A percentile compares a stretch with the other conserved stretches of the same genome.
phyloP scores from a whole-genome alignment of 352 stramenopile species.

The Globisporangium spinosum region DNA sequence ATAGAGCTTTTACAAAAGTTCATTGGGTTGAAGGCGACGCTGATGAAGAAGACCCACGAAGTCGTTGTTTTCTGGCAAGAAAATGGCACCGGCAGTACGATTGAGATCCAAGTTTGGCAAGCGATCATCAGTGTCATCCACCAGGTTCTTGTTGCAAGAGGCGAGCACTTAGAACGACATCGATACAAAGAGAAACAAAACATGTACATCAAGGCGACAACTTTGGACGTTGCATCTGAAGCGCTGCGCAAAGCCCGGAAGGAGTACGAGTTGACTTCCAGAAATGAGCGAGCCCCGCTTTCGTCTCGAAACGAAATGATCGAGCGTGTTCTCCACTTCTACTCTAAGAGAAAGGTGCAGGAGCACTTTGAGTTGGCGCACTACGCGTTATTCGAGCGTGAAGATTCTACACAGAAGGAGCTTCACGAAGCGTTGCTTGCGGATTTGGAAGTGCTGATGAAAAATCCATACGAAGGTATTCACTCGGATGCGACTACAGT shows the following conservation, averaged over 20 bases:
- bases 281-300: conserved; percentile 28
- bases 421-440: conserved; percentile 43
- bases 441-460: conserved; percentile 48
- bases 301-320: conserved; percentile 66
- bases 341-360: conserved; percentile 50
- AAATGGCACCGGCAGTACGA: conserved; percentile 36
- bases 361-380: conserved; percentile 61
- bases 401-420: conserved; percentile 18
- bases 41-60: conserved; percentile 41
- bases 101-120: conserved; percentile 57
- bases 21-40: conserved; percentile 34
- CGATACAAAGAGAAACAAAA: conserved; percentile 47
- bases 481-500: conserved; percentile 33
- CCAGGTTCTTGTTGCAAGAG: conserved; percentile 54
- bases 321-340: conserved; percentile 64
- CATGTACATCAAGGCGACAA: conserved; percentile 46
- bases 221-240: conserved; percentile 46
- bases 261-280: conserved; percentile 10
- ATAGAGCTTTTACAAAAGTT: conserved; percentile 29
- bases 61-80: conserved; percentile 49
- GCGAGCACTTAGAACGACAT: conserved; percentile 40
- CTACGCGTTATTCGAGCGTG: conserved; percentile 27
- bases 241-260: conserved; percentile 30
- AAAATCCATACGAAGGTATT: conserved; percentile 57
- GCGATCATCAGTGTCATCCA: conserved; percentile 41